Base-by-base conservation (phyloP, 1,139 yeast genomes). In the Yamadazyma diospyri region DNA sequence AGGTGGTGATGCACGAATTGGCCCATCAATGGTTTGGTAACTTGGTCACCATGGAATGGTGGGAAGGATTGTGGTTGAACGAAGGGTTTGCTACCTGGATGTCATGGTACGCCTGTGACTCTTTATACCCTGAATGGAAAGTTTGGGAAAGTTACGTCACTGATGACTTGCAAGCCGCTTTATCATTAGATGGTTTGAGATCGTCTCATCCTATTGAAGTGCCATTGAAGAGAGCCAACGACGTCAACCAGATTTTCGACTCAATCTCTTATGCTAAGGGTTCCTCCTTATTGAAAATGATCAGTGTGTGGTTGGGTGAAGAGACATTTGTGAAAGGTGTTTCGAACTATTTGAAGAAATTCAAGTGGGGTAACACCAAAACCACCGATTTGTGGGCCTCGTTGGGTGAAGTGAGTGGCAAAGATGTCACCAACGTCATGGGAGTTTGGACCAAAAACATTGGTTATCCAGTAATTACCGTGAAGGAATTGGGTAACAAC, bases 301-400 rank as follows among this genome's bases (percentile, higher is more conserved):
- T 83, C 44, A 73, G 85, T 30, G 74, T 73, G 46, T 81, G 81
- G 72, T 64, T 83, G 45, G 88, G 89, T 25, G 82, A 77, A 49
- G 84, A 80, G 30, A 61, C 64, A 7, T 83, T 83, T 61, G 70
- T 83, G 41, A 71, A 74, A 49, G 94, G 95, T 51, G 88, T 83
- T 18, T 76, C 89, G 10, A 62, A 71, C 48, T 83, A 83, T 60
- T 73, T 86, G 59, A 77, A 79, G 53, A 73, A 74, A 43, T 88
- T 86, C 63, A 73, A 78, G 51, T 87, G 78, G 63, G 81, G 84
- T 32, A 87, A 87, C 60, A 86, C 96, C 23, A 67, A 77, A 47
- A 83, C 95, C 18, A 70, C 76, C 27, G 95, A 87, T 53, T 72
- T 87, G 52, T 87, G 96, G 95, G 72, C 69, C 37, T 81, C 94